Evolutionary conservation across 1,284 basidiomycete genomes (phyloP).

Genomic region (Cutaneotrichosporon sp.): DNA sequence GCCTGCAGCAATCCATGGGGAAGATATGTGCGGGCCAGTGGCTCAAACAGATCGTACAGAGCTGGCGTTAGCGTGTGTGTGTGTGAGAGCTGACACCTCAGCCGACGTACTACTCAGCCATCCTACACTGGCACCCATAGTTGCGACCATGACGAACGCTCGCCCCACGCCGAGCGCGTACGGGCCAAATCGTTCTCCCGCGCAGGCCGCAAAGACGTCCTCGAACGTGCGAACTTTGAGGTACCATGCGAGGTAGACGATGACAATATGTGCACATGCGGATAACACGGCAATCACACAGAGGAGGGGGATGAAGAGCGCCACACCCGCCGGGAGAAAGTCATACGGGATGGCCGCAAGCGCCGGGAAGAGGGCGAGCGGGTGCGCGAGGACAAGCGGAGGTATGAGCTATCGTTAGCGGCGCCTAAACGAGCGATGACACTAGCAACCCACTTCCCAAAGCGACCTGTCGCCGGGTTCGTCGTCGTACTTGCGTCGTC

Average conservation of each 20-base stretch:
- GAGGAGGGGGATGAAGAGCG: conserved; percentile 45
- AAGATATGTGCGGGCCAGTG: conserved; percentile 32
- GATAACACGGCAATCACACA: conserved; percentile 38
- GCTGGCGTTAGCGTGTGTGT: conserved; percentile 22
- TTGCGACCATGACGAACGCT: conserved; percentile 32
- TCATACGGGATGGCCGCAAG: conserved; percentile 42
- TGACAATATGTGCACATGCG: conserved; percentile 47
- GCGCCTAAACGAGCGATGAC: background rate
- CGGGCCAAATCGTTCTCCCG: conserved; percentile 32
- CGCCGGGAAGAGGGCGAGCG: conserved; percentile 43
- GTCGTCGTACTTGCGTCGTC: conserved; percentile 13
- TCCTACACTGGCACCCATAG: conserved; percentile 36
- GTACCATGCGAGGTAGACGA: conserved; percentile 49
- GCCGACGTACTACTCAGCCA: conserved; percentile 40
- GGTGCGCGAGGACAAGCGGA: conserved; percentile 44
- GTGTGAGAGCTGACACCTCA: background rate
- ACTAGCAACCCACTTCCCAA: conserved; percentile 7
- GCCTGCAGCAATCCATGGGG: conserved; percentile 28
- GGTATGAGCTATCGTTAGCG: conserved; percentile 38
- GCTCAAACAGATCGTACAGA: conserved; percentile 34
- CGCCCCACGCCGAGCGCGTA: conserved; percentile 40
- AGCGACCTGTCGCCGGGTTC: conserved; percentile 12
- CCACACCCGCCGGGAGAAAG: conserved; percentile 47
- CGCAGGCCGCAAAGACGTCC: conserved; percentile 41
- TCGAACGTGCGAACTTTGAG: conserved; percentile 47